Conservation (phyloP, 441 rosid species). For the Arabidopsis lyrata region DNA sequence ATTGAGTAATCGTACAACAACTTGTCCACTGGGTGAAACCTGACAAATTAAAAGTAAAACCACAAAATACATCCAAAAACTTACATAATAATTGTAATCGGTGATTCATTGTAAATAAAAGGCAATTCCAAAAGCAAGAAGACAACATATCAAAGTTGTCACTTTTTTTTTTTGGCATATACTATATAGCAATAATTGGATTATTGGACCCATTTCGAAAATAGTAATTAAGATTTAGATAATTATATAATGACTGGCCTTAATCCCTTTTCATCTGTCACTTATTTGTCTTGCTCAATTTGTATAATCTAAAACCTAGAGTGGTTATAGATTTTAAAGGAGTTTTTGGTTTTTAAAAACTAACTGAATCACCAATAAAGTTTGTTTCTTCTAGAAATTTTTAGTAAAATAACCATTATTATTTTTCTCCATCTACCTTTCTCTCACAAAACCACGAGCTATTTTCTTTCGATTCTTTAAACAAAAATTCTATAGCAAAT, state of each 20-base stretch:
- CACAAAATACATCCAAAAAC: constrained; percentile 12
- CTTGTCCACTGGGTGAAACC: constrained; percentile 40
- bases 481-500: too few relatives aligned
- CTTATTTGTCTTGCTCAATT: not conserved
- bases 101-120: constrained; percentile 17
- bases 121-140: constrained; percentile 21
- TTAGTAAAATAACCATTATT: too few relatives aligned
- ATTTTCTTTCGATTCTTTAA: too few relatives aligned
- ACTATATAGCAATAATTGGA: constrained; percentile 25
- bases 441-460: too few relatives aligned
- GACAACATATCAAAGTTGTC: constrained; percentile 35
- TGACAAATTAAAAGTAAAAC: constrained; percentile 28
- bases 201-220: constrained; percentile 30
- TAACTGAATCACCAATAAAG: not conserved
- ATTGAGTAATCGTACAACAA: constrained; percentile 42
- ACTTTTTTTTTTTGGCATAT: constrained; percentile 1
- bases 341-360: not conserved
- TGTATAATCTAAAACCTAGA: not conserved
- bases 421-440: too few relatives aligned
- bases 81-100: constrained; percentile 1
- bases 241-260: not conserved
- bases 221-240: constrained; percentile 3
- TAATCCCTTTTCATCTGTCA: not conserved
- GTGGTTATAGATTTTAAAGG: not conserved
- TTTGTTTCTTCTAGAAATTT: too few relatives aligned